These are phyloP conservation scores for Aspergillus tamarii DNA, from an alignment of 2,329 filamentous ascomycete genomes.

Conservation along the genomic window DNA sequence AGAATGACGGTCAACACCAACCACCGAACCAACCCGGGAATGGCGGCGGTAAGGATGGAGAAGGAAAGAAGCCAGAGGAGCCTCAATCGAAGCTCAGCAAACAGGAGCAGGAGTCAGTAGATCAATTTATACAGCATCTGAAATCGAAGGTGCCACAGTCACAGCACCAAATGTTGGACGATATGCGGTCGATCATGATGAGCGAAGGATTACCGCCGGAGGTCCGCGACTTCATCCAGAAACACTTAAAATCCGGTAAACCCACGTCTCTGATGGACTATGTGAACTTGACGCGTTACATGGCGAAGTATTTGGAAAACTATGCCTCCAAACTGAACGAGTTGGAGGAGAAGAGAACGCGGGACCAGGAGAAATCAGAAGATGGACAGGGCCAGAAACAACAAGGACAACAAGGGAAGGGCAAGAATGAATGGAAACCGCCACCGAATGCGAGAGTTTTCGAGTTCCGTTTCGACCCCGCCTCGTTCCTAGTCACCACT, in stretches of 20 bases:
- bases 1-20: slow-evolving; percentile 39
- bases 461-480: slow-evolving; percentile 58
- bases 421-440: slow-evolving; percentile 32
- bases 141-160: slow-evolving; percentile 63
- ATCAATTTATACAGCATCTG: slow-evolving; percentile 59
- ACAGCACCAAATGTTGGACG: slow-evolving; percentile 63
- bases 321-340: slow-evolving; percentile 39
- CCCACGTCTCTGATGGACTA: slow-evolving; percentile 58
- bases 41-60: slow-evolving; percentile 46
- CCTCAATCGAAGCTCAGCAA: slow-evolving; percentile 52
- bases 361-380: slow-evolving; percentile 18
- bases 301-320: slow-evolving; percentile 60
- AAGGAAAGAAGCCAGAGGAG: slow-evolving; percentile 41
- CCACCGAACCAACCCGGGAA: slow-evolving; percentile 39
- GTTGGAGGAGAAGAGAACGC: slow-evolving; percentile 30
- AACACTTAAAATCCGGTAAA: slow-evolving; percentile 51
- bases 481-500: slow-evolving; percentile 59
- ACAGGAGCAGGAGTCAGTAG: slow-evolving; percentile 61
- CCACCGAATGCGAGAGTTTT: slow-evolving; percentile 40
- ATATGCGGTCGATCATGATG: slow-evolving; percentile 65
- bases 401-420: slow-evolving; percentile 30
- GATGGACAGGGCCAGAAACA: slow-evolving; percentile 19
- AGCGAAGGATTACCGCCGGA: slow-evolving; percentile 71
- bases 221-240: slow-evolving; percentile 65
- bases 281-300: slow-evolving; percentile 62